Conservation (phyloP, 1,139 yeast genomes). For the Scheffersomyces parashehatae region DNA sequence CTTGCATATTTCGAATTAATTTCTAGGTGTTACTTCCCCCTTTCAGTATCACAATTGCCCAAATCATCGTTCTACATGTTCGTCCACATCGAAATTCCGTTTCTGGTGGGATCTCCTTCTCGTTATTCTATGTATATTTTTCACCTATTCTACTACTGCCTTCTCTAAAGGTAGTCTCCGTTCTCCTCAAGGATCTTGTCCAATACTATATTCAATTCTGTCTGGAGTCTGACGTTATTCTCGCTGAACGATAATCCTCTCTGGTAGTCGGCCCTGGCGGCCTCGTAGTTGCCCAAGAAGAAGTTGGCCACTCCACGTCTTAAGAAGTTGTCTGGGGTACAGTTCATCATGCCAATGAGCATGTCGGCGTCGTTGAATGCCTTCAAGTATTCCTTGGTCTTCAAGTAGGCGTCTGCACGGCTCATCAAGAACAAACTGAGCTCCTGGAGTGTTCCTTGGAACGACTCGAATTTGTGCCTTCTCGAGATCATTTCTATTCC, state of each 20-base stretch:
- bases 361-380: slow-evolving; percentile 85
- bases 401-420: slow-evolving; percentile 79
- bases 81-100: not conserved
- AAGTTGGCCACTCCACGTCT: slow-evolving; percentile 77
- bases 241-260: slow-evolving; percentile 73
- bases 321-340: slow-evolving; percentile 76
- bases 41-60: too few relatives aligned
- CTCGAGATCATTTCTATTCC: slow-evolving; percentile 82
- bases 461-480: slow-evolving; percentile 85
- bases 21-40: too few relatives aligned
- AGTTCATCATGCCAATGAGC: slow-evolving; percentile 59
- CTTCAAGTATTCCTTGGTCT: slow-evolving; percentile 61
- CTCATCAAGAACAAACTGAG: slow-evolving; percentile 70
- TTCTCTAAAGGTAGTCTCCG: slow-evolving; percentile 37
- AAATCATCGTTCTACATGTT: too few relatives aligned
- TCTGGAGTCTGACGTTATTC: slow-evolving; percentile 42
- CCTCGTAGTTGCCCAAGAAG: slow-evolving; percentile 68
- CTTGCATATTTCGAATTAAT: too few relatives aligned
- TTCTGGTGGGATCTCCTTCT: not conserved
- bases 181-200: slow-evolving; percentile 52
- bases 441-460: slow-evolving; percentile 79
- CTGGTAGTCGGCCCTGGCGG: slow-evolving; percentile 74
- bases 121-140: not conserved
- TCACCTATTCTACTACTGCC: not conserved
- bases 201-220: slow-evolving; percentile 46